A percentile compares a stretch with the other conserved stretches of the same genome.
Evolutionary conservation across 352 stramenopile species (phyloP).

Genomic region (Pythium brassicae): DNA sequence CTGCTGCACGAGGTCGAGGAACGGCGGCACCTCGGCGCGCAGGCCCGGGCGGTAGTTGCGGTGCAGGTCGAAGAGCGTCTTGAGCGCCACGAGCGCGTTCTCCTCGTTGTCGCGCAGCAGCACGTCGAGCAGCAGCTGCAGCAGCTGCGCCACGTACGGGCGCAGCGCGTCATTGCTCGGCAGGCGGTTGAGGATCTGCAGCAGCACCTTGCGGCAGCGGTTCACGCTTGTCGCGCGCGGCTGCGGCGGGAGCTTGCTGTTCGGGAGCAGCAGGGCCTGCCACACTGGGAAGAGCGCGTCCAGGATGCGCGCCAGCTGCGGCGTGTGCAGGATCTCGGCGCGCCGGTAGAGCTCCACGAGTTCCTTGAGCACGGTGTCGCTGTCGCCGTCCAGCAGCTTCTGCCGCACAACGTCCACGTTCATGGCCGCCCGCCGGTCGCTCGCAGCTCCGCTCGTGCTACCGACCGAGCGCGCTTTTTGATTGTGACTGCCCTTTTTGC

Average conservation of each 20-base stretch:
- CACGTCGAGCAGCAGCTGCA: constrained; percentile 92
- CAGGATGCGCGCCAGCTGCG: constrained; percentile 88
- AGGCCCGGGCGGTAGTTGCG: constrained; percentile 92
- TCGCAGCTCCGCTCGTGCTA: neutral
- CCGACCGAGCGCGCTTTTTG: constrained; percentile 1
- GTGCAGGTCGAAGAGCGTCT: constrained; percentile 97
- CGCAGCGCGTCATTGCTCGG: constrained; percentile 93
- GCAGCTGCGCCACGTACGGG: constrained; percentile 91
- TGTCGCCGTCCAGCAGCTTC: constrained; percentile 77
- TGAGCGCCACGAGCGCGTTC: constrained; percentile 93
- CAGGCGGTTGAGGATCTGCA: constrained; percentile 94
- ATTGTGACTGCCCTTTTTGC: too few species aligned
- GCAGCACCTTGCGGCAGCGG: constrained; percentile 88
- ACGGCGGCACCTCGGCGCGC: constrained; percentile 88
- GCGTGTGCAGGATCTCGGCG: constrained; percentile 85
- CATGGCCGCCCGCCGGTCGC: constrained; percentile 30
- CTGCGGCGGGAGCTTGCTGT: constrained; percentile 71
- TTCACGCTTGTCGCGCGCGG: constrained; percentile 72
- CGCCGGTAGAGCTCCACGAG: constrained; percentile 84
- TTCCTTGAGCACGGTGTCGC: constrained; percentile 74
- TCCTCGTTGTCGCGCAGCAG: constrained; percentile 96
- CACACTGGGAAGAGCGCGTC: constrained; percentile 90
- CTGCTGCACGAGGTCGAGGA: constrained; percentile 85
- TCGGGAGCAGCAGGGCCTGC: constrained; percentile 86
- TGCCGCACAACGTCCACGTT: constrained; percentile 87